Percentiles rank a stretch among this genome's conserved stretches.
phyloP scores from a whole-genome alignment of 2,329 filamentous ascomycete genomes.

The Pseudocercospora fijiensis region DNA sequence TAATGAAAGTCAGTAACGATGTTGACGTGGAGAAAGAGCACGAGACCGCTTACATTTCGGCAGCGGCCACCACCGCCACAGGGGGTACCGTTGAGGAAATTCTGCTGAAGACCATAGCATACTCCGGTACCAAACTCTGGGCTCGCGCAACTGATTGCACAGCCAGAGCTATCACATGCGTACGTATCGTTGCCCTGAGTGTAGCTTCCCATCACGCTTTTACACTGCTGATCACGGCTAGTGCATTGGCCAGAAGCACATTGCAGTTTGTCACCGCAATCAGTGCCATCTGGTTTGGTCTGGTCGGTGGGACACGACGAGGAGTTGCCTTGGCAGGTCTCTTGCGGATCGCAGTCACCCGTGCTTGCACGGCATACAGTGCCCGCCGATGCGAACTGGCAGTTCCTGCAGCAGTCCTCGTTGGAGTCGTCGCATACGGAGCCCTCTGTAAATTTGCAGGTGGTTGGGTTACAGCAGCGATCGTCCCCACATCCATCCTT shows the following conservation, averaged over 20 bases:
- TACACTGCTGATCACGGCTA: constrained; percentile 84
- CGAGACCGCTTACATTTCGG: constrained; percentile 55
- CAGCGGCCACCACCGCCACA: constrained; percentile 81
- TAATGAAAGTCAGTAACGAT: not conserved
- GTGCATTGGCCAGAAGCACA: constrained; percentile 96
- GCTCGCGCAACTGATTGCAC: constrained; percentile 72
- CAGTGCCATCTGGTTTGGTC: constrained; percentile 66
- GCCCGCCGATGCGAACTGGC: constrained; percentile 64
- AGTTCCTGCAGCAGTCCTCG: constrained; percentile 77
- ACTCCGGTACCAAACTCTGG: constrained; percentile 63
- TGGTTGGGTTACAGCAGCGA: constrained; percentile 77
- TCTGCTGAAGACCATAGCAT: constrained; percentile 79
- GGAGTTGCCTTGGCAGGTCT: constrained; percentile 72
- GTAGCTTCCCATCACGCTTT: constrained; percentile 74
- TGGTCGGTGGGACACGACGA: constrained; percentile 73
- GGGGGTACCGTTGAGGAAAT: constrained; percentile 87
- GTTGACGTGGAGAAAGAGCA: not conserved
- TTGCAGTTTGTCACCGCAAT: constrained; percentile 69
- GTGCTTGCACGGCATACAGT: constrained; percentile 79
- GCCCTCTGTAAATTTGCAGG: constrained; percentile 76
- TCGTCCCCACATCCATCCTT: constrained; percentile 68
- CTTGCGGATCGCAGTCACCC: constrained; percentile 79
- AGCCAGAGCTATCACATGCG: constrained; percentile 72
- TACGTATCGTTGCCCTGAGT: constrained; percentile 73
- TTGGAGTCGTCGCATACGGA: constrained; percentile 82